Evolutionary conservation across 2,329 filamentous ascomycete genomes (phyloP).

Genomic region (Didymella segeticola): DNA sequence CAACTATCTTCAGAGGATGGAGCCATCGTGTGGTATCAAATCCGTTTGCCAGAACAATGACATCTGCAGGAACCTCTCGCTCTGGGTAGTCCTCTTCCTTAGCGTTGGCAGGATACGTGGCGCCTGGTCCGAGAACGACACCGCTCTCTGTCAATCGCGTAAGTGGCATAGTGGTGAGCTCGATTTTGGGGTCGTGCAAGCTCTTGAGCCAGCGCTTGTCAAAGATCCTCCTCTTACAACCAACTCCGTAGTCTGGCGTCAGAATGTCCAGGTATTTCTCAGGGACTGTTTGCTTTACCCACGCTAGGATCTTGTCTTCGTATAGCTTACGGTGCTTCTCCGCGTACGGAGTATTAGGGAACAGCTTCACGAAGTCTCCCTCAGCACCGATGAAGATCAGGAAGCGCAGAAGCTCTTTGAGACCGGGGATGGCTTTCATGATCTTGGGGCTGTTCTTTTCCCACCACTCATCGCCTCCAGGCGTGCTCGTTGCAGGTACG

Average conservation of each 20-base stretch:
- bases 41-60: constrained; percentile 68
- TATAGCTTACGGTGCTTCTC: constrained; percentile 47
- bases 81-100: constrained; percentile 43
- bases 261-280: constrained; percentile 67
- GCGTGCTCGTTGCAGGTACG: constrained; percentile 50
- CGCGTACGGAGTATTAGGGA: constrained; percentile 51
- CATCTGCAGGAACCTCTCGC: constrained; percentile 61
- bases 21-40: constrained; percentile 65
- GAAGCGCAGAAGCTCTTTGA: constrained; percentile 56
- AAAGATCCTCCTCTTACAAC: constrained; percentile 69
- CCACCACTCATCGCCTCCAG: constrained; percentile 52
- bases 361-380: constrained; percentile 57
- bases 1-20: constrained; percentile 60
- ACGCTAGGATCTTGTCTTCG: constrained; percentile 53
- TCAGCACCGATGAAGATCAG: constrained; percentile 53
- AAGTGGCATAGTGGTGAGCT: constrained; percentile 60
- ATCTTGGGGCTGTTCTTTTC: constrained; percentile 56
- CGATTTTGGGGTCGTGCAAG: constrained; percentile 61
- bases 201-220: constrained; percentile 63
- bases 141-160: constrained; percentile 57
- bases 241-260: constrained; percentile 67
- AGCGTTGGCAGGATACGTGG: constrained; percentile 52
- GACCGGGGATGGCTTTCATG: constrained; percentile 58
- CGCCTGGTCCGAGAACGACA: constrained; percentile 60
- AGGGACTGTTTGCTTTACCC: constrained; percentile 60